A percentile compares a stretch with the other conserved stretches of the same genome.
Evolutionary conservation across 495 filamentous ascomycete genomes (phyloP).

Genomic region (Hamigera avellanea): DNA sequence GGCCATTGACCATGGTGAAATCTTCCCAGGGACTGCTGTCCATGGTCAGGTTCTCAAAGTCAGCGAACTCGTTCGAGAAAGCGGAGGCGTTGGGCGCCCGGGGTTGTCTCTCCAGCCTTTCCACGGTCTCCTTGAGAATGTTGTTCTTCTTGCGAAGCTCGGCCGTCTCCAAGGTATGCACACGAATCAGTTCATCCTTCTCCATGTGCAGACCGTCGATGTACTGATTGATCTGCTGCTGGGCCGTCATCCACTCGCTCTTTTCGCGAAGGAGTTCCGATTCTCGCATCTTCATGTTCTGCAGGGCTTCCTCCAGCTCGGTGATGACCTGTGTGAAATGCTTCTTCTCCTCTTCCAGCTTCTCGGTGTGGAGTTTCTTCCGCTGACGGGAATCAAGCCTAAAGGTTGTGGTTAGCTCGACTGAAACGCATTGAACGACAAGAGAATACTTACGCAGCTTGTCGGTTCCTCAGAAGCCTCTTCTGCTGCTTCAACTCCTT

Average conservation of each 20-base stretch:
- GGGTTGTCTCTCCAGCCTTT: slow-evolving; percentile 59
- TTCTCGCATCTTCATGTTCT: slow-evolving; percentile 40
- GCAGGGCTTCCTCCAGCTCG: slow-evolving; percentile 69
- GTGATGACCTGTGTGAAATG: slow-evolving; percentile 62
- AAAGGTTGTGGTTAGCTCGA: slow-evolving; percentile 22
- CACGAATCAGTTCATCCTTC: slow-evolving; percentile 82
- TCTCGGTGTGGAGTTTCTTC: slow-evolving; percentile 98
- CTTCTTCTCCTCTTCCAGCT: slow-evolving; percentile 95
- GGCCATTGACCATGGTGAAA: slow-evolving; percentile 57
- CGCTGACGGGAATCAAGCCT: slow-evolving; percentile 93
- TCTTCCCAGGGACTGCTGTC: slow-evolving; percentile 64
- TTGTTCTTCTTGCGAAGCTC: slow-evolving; percentile 94
- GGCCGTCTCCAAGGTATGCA: slow-evolving; percentile 86
- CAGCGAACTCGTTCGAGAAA: slow-evolving; percentile 57
- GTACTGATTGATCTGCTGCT: slow-evolving; percentile 61
- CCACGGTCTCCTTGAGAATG: slow-evolving; percentile 74
- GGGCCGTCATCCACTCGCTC: slow-evolving; percentile 52
- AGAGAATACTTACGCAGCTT: slow-evolving; percentile 70
- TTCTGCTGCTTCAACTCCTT: slow-evolving; percentile 99
- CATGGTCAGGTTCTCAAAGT: slow-evolving; percentile 78
- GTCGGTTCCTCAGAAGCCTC: slow-evolving; percentile 83
- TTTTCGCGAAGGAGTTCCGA: slow-evolving; percentile 54
- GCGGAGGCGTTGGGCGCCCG: slow-evolving; percentile 45
- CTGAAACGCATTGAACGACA: slow-evolving; percentile 5
- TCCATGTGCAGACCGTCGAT: slow-evolving; percentile 68